These are phyloP conservation scores for Lineolata rhizophorae DNA, from an alignment of 495 filamentous ascomycete species.

Conservation along the genomic window DNA sequence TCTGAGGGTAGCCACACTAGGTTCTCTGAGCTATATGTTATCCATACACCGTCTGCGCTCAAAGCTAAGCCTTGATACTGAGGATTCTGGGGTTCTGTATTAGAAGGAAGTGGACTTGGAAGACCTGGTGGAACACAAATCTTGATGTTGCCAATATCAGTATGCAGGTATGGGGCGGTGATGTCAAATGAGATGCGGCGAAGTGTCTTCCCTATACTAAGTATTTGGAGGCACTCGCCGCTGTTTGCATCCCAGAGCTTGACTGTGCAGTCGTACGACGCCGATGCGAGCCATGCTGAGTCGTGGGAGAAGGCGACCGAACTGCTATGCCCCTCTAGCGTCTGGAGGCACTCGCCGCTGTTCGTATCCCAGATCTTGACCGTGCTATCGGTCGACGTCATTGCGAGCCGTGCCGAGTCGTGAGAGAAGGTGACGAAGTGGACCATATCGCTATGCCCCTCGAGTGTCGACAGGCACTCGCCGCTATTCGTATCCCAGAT, in stretches of 20 bases:
- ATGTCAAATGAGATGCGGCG: too few relatives aligned
- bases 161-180: too few relatives aligned
- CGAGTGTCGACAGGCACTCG: too few relatives aligned
- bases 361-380: constrained; percentile 9
- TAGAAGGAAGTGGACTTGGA: too few relatives aligned
- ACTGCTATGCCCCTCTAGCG: constrained; percentile 13
- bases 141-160: too few relatives aligned
- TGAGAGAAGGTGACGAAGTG: too few relatives aligned
- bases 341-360: constrained; percentile 10
- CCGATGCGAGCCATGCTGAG: constrained; percentile 5
- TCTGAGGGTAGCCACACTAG: constrained; percentile 13
- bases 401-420: background rate
- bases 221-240: too few relatives aligned
- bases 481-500: too few relatives aligned
- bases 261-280: constrained; percentile 5
- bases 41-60: constrained; percentile 10
- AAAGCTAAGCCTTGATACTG: constrained; percentile 7
- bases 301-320: constrained; percentile 8
- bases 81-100: constrained; percentile 1
- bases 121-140: too few relatives aligned
- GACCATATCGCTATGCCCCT: background rate
- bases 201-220: too few relatives aligned
- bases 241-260: background rate
- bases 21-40: constrained; percentile 11
- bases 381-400: constrained; percentile 1